Percentiles rank a stretch among this genome's conserved stretches.
These are phyloP conservation scores for Carex pumila DNA, from an alignment of 176 grass and related monocot genomes.

Conservation along the genomic window DNA sequence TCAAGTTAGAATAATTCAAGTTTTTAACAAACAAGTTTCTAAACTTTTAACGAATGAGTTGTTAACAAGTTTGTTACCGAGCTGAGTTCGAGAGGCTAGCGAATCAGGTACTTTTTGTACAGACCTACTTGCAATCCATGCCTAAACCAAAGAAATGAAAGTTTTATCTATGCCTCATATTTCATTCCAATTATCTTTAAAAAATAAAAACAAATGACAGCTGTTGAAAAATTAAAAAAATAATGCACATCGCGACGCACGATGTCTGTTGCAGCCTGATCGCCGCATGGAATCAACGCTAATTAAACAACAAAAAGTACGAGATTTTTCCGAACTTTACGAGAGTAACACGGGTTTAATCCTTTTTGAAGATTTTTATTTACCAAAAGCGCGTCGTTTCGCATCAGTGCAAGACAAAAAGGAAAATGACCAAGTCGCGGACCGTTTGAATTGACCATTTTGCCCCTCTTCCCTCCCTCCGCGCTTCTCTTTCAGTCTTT, in stretches of 20 bases:
- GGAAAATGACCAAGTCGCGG: neutral
- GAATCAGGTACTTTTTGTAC: too few relatives aligned
- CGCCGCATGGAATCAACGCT: neutral
- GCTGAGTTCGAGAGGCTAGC: too few relatives aligned
- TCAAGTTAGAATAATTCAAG: too few relatives aligned
- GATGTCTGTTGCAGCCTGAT: neutral
- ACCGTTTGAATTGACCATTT: constrained; percentile 13
- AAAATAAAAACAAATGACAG: too few relatives aligned
- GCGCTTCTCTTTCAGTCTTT: neutral
- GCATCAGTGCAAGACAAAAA: constrained; percentile 13
- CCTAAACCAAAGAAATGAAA: too few relatives aligned
- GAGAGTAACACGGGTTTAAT: constrained; percentile 4
- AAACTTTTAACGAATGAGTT: too few relatives aligned
- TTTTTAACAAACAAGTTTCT: too few relatives aligned
- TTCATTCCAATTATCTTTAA: too few relatives aligned
- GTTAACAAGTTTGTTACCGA: too few relatives aligned
- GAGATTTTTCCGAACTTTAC: constrained; percentile 35
- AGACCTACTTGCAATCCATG: too few relatives aligned
- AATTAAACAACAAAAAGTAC: neutral
- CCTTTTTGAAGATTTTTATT: neutral
- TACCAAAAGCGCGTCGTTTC: constrained; percentile 2
- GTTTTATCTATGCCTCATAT: too few relatives aligned
- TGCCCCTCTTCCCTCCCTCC: neutral
- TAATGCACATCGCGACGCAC: neutral
- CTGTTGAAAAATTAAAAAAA: neutral